Evolutionary conservation across 2,329 filamentous ascomycete species (phyloP).

Genomic region (Alternaria dauci): DNA sequence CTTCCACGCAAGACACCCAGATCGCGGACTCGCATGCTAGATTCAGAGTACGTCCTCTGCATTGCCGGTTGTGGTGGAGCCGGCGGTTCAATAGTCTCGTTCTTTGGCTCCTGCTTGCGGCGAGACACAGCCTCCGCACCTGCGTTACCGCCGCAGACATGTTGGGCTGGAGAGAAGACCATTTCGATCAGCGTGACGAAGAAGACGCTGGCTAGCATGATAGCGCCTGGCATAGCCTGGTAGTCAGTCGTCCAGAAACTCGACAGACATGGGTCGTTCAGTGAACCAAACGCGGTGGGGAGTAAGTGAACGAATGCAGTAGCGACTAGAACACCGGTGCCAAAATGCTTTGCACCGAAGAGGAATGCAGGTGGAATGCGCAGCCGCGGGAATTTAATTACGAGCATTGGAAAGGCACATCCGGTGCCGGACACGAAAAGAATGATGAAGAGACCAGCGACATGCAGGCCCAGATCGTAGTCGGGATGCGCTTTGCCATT

Average conservation of each 20-base stretch:
- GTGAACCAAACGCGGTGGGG: conserved; percentile 64
- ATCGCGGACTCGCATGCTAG: conserved; percentile 37
- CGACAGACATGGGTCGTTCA: conserved; percentile 60
- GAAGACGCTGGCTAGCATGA: conserved; percentile 69
- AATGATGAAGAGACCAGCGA: conserved; percentile 47
- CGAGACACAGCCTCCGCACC: conserved; percentile 32
- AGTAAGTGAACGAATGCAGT: conserved; percentile 82
- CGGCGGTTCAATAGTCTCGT: conserved; percentile 7
- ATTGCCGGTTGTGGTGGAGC: conserved; percentile 13
- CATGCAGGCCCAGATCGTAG: conserved; percentile 43
- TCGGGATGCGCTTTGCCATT: conserved; percentile 30
- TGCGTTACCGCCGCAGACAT: conserved; percentile 64
- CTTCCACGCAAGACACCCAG: conserved; percentile 36
- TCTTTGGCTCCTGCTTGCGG: conserved; percentile 12
- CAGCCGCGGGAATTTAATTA: conserved; percentile 66
- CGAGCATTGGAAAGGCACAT: conserved; percentile 69
- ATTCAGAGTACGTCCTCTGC: conserved; percentile 30
- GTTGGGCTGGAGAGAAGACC: conserved; percentile 65
- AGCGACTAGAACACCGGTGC: conserved; percentile 82
- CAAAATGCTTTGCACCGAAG: conserved; percentile 63
- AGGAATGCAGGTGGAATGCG: conserved; percentile 68
- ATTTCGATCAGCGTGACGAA: conserved; percentile 68
- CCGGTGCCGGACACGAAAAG: conserved; percentile 52
- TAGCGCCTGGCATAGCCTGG: conserved; percentile 68
- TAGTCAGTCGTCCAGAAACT: conserved; percentile 66